Conservation (phyloP, 2,329 filamentous ascomycete species). For the Lachnellula subtilissima region DNA sequence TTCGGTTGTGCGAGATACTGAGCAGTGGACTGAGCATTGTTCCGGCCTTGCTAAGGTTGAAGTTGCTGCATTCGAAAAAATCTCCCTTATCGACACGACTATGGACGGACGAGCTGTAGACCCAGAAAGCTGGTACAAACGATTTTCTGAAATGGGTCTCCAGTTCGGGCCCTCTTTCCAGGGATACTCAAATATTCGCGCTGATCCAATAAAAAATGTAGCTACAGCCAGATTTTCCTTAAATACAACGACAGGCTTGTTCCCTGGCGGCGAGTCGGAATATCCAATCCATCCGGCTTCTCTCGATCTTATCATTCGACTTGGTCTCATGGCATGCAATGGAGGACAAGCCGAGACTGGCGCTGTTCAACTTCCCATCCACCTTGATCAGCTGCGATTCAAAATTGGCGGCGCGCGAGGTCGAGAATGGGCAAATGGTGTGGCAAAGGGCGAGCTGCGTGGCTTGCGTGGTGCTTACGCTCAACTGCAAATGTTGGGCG, state of each 20-base stretch:
- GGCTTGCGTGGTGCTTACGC: too few species aligned
- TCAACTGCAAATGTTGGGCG: too few species aligned
- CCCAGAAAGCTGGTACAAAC: conserved; percentile 29
- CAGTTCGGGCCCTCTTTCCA: conserved; percentile 37
- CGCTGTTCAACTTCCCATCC: too few species aligned
- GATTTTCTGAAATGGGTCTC: conserved; percentile 34
- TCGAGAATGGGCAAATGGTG: too few species aligned
- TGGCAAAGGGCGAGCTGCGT: too few species aligned
- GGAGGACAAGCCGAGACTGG: too few species aligned
- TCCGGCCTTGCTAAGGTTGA: conserved; percentile 15
- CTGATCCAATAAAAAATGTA: neutral
- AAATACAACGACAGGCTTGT: neutral
- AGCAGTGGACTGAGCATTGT: conserved; percentile 26
- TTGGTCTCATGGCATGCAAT: too few species aligned
- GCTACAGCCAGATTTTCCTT: neutral
- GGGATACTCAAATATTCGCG: conserved; percentile 27
- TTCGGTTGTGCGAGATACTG: conserved; percentile 9
- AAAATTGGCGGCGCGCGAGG: too few species aligned
- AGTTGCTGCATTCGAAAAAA: neutral
- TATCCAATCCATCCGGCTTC: too few species aligned
- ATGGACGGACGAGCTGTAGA: neutral
- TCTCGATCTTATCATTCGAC: too few species aligned
- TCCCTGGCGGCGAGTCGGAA: neutral
- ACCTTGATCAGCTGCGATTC: too few species aligned
- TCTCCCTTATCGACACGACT: too few species aligned